Conservation (phyloP, 129 eudicot species). For the Arctium lappa region DNA sequence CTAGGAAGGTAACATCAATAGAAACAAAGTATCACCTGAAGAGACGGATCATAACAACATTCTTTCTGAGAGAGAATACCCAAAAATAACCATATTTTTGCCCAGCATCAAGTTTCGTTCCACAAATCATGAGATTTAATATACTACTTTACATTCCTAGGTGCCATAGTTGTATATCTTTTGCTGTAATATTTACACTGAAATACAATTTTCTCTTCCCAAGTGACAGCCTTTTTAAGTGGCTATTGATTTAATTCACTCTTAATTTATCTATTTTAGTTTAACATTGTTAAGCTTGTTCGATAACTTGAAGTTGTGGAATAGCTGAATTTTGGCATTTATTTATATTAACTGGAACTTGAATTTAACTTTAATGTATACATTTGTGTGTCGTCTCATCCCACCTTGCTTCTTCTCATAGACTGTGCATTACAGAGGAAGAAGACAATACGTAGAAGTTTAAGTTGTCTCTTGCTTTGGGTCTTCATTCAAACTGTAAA, state of each 20-base stretch:
- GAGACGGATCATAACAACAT: too few species aligned
- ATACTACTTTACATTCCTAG: neutral
- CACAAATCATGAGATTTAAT: neutral
- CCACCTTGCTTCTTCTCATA: too few species aligned
- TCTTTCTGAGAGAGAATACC: too few species aligned
- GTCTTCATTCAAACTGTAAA: too few species aligned
- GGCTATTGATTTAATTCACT: neutral
- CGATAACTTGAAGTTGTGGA: neutral
- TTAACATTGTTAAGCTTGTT: neutral
- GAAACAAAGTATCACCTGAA: too few species aligned
- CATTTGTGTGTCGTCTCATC: too few species aligned
- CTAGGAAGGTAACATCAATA: too few species aligned
- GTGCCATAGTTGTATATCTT: neutral
- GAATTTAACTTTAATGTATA: too few species aligned
- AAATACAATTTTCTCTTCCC: neutral
- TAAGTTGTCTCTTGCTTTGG: neutral
- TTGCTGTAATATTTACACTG: neutral
- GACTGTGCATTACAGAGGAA: neutral
- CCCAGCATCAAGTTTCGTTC: too few species aligned
- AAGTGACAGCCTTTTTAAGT: neutral
- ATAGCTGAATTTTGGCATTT: neutral
- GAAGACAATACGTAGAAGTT: neutral
- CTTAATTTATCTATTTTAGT: too few species aligned
- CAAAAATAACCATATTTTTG: too few species aligned
- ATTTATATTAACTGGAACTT: too few species aligned